phyloP scores from a whole-genome alignment of 495 filamentous ascomycete species.

The Xylaria acuta region DNA sequence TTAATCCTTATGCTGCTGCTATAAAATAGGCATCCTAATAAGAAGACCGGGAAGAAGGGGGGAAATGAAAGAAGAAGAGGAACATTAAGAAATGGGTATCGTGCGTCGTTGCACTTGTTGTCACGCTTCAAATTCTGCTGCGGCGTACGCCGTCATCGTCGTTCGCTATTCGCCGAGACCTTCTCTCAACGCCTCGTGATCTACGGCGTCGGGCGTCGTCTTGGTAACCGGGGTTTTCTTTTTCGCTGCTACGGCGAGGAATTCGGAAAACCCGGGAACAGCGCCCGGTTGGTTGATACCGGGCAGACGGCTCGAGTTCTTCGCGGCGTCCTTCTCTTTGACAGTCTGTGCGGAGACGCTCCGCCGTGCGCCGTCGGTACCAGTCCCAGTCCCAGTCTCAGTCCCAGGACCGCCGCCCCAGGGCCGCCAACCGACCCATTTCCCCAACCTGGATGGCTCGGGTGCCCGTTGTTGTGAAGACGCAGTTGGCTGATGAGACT shows the following conservation, averaged over 20 bases:
- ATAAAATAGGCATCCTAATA: neutral
- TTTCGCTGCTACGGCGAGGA: conserved; percentile 46
- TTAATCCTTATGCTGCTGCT: neutral
- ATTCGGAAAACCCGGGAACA: conserved; percentile 57
- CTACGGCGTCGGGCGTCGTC: conserved; percentile 48
- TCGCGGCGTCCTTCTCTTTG: conserved; percentile 28
- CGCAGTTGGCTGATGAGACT: conserved; percentile 24
- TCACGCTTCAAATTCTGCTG: too few species aligned
- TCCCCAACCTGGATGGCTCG: conserved; percentile 42
- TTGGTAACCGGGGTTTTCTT: conserved; percentile 47
- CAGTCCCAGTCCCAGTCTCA: conserved; percentile 23
- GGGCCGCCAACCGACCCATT: conserved; percentile 54
- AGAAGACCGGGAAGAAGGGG: neutral
- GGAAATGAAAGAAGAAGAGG: neutral
- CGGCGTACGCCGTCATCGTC: neutral
- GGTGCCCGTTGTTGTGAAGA: conserved; percentile 35
- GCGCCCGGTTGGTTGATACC: conserved; percentile 62
- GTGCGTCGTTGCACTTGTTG: neutral
- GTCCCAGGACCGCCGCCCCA: conserved; percentile 44
- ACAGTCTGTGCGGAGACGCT: conserved; percentile 6
- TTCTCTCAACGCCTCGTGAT: conserved; percentile 51
- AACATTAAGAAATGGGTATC: neutral
- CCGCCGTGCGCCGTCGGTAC: conserved; percentile 17
- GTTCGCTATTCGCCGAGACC: conserved; percentile 39
- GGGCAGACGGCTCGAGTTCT: conserved; percentile 42